Base-by-base conservation (phyloP, 768 basidiomycete genomes). In the Suillus ampliporus region DNA sequence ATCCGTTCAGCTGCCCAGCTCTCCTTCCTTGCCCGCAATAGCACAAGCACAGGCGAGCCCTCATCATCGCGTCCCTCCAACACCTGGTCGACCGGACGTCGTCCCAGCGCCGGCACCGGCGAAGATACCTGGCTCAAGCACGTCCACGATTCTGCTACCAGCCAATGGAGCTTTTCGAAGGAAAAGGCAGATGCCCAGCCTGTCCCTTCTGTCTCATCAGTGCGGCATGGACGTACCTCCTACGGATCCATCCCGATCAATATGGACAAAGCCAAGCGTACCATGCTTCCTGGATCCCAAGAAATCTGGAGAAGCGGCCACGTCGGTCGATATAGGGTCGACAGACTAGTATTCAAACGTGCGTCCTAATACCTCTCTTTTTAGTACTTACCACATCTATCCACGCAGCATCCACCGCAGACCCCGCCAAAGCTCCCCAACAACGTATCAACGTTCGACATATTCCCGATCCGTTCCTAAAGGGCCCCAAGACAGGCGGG, bases 271-370 rank as follows among this genome's bases (percentile, higher is more conserved):
- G 38, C 50, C 23, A 63, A 40, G 9, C 69, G 67, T 26, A 71
- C 71, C 26, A 61, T 66, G 31, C 43, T 67, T 40, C 67, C 74
- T 3, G 66, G 72, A 26, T 57, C 69, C 28, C 84, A 86, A 61
- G 91, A 92, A 67, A 77, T 86, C 62, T 93, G 91, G 91, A 77
- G 79, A 54, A 89, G 87, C 67, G 82, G 82, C 11, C 76, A 84
- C 40, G 81, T 88, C 43, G 91, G 91, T 14, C 77, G 82, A 60
- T 91, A 87, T 74, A 88, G 80, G 71, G 87, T 92, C 8, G 82
- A 83, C 46, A 80, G 70, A 76, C 77, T 72, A 66, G 70, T 68
- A 28, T 69, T 79, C 56, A 78, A 72, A 60, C 69, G 69, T 79
- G 60, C 71, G 72, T 72, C 67, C 82, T 26, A 13, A 1, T 11